These are phyloP conservation scores for Flaveria ramosissima DNA, from an alignment of 129 eudicot species.

Conservation along the genomic window DNA sequence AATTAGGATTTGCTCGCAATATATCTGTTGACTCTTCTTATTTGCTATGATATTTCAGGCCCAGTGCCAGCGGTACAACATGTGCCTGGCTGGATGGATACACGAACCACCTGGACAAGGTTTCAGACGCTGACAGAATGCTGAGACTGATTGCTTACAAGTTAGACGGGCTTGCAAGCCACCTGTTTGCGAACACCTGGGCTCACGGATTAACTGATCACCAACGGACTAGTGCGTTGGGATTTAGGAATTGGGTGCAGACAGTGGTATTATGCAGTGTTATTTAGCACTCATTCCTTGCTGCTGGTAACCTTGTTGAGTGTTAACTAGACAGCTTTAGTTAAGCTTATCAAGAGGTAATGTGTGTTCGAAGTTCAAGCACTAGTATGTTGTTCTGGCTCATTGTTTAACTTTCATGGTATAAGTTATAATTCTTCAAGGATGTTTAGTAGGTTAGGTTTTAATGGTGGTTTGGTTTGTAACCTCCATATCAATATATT, in stretches of 20 bases:
- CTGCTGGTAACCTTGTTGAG: not conserved
- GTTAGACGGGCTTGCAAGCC: not conserved
- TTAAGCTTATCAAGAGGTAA: conserved; percentile 2
- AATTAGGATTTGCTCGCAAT: too few relatives aligned
- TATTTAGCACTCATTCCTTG: not conserved
- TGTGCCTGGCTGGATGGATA: not conserved
- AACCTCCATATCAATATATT: not conserved
- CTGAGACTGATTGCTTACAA: not conserved
- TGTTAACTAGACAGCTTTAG: not conserved
- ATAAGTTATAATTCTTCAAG: not conserved
- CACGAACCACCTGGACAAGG: not conserved
- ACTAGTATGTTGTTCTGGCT: not conserved
- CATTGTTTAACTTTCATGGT: not conserved
- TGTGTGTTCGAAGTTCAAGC: not conserved
- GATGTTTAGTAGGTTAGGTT: not conserved
- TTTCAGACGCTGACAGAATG: not conserved
- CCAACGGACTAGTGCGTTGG: not conserved
- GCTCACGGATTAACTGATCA: not conserved
- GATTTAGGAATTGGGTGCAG: not conserved
- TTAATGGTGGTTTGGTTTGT: not conserved
- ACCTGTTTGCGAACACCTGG: conserved; percentile 1
- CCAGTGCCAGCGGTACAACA: not conserved
- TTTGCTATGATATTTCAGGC: conserved; percentile 7
- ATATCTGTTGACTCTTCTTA: not conserved
- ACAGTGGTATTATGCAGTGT: not conserved